Conservation (phyloP, 108 stramenopile species). For the Nitzschia sp. region DNA sequence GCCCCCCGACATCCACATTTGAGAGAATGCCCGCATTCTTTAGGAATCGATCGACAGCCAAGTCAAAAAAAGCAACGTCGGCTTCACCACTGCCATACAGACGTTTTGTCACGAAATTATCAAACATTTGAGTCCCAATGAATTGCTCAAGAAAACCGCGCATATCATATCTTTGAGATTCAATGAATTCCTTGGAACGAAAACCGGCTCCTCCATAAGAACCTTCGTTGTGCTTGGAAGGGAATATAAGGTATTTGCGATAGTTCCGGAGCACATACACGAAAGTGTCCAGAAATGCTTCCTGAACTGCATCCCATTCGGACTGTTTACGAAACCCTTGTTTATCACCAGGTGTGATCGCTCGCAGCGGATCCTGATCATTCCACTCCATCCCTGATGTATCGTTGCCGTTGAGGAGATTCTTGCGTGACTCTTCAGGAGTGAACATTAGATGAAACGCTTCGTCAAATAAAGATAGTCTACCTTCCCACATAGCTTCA, state of each 20-base stretch:
- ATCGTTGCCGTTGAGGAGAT: slow-evolving; percentile 78
- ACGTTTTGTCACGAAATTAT: slow-evolving; percentile 82
- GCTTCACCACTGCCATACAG: slow-evolving; percentile 81
- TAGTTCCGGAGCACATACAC: slow-evolving; percentile 81
- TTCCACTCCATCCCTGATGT: slow-evolving; percentile 53
- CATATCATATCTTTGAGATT: slow-evolving; percentile 66
- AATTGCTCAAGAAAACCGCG: slow-evolving; percentile 71
- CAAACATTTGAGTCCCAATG: slow-evolving; percentile 82
- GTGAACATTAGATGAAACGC: slow-evolving; percentile 79
- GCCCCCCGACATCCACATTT: slow-evolving; percentile 47
- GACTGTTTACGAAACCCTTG: slow-evolving; percentile 56
- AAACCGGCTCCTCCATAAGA: slow-evolving; percentile 81
- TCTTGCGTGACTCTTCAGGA: slow-evolving; percentile 75
- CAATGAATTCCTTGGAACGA: slow-evolving; percentile 66
- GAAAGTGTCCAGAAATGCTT: slow-evolving; percentile 80
- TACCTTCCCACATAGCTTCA: slow-evolving; percentile 79
- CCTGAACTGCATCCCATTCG: slow-evolving; percentile 84
- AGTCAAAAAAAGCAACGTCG: slow-evolving; percentile 84
- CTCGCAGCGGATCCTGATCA: slow-evolving; percentile 51
- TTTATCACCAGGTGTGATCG: slow-evolving; percentile 48
- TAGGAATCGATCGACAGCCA: slow-evolving; percentile 72
- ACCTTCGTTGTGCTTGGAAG: slow-evolving; percentile 77
- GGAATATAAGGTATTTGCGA: slow-evolving; percentile 81
- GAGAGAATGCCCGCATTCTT: slow-evolving; percentile 69
- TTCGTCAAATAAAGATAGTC: slow-evolving; percentile 73